phyloP scores from a whole-genome alignment of 192 early-diverging fungal species.

The Umbelopsis vinacea region DNA sequence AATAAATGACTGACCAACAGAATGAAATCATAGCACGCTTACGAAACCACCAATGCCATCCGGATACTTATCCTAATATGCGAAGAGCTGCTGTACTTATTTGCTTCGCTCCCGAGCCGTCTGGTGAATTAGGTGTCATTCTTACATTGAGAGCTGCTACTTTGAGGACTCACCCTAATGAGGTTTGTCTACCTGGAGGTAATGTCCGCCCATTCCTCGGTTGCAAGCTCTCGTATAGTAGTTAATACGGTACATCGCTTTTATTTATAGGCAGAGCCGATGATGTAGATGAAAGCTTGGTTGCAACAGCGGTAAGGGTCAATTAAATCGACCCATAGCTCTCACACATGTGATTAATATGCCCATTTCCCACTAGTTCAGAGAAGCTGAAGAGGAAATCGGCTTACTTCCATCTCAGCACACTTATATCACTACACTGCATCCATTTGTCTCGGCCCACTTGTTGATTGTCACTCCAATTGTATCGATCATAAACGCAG shows the following conservation, averaged over 20 bases:
- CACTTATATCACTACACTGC: not conserved
- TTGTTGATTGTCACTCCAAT: constrained; percentile 9
- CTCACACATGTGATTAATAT: not conserved
- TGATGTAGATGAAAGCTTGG: constrained; percentile 2
- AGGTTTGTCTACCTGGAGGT: constrained; percentile 12
- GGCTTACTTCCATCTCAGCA: constrained; percentile 10
- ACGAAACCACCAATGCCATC: not conserved
- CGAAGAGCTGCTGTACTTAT: not conserved
- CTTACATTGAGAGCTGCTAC: not conserved
- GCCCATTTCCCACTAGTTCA: not conserved
- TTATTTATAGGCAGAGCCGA: not conserved
- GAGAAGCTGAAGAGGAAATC: constrained; percentile 18
- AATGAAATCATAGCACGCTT: constrained; percentile 3
- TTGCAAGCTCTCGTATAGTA: not conserved
- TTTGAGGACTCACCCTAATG: constrained; percentile 5
- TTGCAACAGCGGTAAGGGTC: constrained; percentile 1
- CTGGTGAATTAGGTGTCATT: not conserved
- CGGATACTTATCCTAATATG: constrained; percentile 1
- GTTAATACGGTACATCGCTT: no score
- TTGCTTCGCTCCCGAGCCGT: not conserved
- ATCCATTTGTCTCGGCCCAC: not conserved
- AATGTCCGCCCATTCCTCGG: not conserved
- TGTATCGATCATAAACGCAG: constrained; percentile 2
- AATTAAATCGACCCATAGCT: not conserved
- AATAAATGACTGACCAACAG: not conserved